Evolutionary conservation across 2,329 filamentous ascomycete species (phyloP), one percentile per base, ranked within the genome.

Genomic region (Thielaviopsis populi): DNA sequence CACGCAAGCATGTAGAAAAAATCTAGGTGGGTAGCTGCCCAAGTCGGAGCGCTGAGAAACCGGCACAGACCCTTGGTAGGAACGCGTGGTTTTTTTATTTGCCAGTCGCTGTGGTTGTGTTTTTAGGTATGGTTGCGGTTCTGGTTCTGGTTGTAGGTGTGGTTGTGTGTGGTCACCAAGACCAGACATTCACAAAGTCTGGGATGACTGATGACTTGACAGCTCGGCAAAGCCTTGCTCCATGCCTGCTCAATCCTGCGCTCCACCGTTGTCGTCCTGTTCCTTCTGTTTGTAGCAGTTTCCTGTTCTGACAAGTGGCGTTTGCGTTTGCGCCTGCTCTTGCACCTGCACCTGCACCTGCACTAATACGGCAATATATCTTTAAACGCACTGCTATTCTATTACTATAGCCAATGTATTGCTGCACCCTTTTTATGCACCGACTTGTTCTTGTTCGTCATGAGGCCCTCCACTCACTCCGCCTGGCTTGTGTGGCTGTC

Each of bases 191-290:
- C 8, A 46, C 11, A 53, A 30, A 30, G 11, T 54, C 50, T 33
- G 27, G 50, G 50, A 54, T 54, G 50, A 54, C 50, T 33, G 50
- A 54, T 54, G 50, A 54, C 50, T 33, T 54, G 50, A 54, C 50
- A 54, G 50, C 50, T 54, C 50, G 50, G 50, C 50, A 54, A 54
- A 54, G 50, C 27, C 50, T 54, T 27, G 50, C 50, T 54, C 50
- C 50, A 33, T 33, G 50, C 50, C 33, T 54, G 50, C 50, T 24
- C 50, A 54, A 54, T 54, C 50, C 50, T 54, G 24, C 50, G 17
- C 27, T 30, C 15, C 15, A 19, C 27, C 30, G 4, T 10, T 8
- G 4, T 10, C 8, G 33, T 37, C 50, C 48, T 30, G 27, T 54
- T 19, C 8, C 48, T 54, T 15, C 15, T 50, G 17, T 24, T 6